phyloP scores from a whole-genome alignment of 1,284 basidiomycete genomes.

The Heterobasidion occidentale region DNA sequence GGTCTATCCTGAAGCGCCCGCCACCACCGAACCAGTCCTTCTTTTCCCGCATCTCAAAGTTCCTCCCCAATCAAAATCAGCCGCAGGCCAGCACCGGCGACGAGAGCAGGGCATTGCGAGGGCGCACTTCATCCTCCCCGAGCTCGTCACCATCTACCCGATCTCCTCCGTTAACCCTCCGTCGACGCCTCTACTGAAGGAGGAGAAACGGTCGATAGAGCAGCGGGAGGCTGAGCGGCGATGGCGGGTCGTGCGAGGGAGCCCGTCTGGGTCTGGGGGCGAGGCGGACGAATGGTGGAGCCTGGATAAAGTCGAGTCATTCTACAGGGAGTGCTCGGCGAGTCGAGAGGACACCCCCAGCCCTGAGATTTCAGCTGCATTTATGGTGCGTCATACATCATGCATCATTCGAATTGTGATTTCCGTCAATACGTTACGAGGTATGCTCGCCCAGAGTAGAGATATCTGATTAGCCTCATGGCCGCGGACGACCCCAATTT shows the following conservation, averaged over 20 bases:
- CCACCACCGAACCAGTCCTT: slow-evolving; percentile 60
- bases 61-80: slow-evolving; percentile 42
- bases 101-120: slow-evolving; percentile 58
- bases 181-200: slow-evolving; percentile 63
- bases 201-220: slow-evolving; percentile 66
- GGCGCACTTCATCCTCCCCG: slow-evolving; percentile 80
- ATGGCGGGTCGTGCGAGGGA: slow-evolving; percentile 50
- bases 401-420: slow-evolving; percentile 5
- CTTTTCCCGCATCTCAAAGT: slow-evolving; percentile 61
- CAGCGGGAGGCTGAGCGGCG: slow-evolving; percentile 59
- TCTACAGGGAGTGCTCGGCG: slow-evolving; percentile 75
- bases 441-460: background rate
- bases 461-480: too few relatives aligned
- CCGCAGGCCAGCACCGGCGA: slow-evolving; percentile 24
- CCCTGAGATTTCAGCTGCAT: slow-evolving; percentile 55
- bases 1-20: slow-evolving; percentile 74
- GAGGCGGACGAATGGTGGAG: slow-evolving; percentile 64
- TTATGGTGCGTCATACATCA: slow-evolving; percentile 48
- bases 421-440: background rate
- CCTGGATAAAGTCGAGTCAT: slow-evolving; percentile 72
- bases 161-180: slow-evolving; percentile 78
- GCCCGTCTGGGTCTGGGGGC: slow-evolving; percentile 24
- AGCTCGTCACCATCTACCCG: slow-evolving; percentile 78
- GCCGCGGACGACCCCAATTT: too few relatives aligned
- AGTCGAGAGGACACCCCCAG: slow-evolving; percentile 70